Base-by-base conservation (phyloP, 495 filamentous ascomycete genomes). In the Penicillium taxi region DNA sequence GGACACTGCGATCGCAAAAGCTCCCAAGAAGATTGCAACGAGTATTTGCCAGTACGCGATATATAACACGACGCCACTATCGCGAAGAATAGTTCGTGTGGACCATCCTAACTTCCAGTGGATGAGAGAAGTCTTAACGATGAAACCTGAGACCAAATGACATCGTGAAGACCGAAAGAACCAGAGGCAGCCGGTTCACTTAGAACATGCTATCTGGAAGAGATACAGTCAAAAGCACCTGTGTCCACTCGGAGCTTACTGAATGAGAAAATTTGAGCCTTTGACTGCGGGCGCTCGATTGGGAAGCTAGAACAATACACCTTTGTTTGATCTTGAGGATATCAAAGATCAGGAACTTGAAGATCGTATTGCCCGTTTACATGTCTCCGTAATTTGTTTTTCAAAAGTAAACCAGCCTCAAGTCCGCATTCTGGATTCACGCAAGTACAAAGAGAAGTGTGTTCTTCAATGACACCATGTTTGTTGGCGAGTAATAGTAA, bases 111-210 rank as follows among this genome's bases (percentile, higher is more conserved):
- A 19, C 3, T 43, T 36, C 18, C 14, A 32, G 18, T 44, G 34
- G 41, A 35, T 37, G 41, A 44, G 29, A 23, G 29, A 24, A 23
- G 38, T 44, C 21, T 21, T 33, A n/a, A n/a, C n/a, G n/a, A n/a
- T n/a, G n/a, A n/a, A n/a, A 27, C 26, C 26, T 12, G 11, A 27
- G 26, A 27, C 26, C 9, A 1, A 27, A 27, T 27, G 26, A 27
- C 26, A 4, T 27, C 11, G 11, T 27, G 26, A 27, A 27, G 26
- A 27, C 26, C 9, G 26, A 27, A 27, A 27, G 26, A 27, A 27
- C 26, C 11, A 27, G 26, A 27, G 1, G 26, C 11, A 27, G 26
- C 26, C 26, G 12, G 26, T 27, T 27, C 11, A 27, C 26, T 27
- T 27, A 27, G 26, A 12, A 5, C 26, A 27, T 27, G 26, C 9